Conservation (phyloP, 495 filamentous ascomycete species). For the Cryomyces antarcticus region DNA sequence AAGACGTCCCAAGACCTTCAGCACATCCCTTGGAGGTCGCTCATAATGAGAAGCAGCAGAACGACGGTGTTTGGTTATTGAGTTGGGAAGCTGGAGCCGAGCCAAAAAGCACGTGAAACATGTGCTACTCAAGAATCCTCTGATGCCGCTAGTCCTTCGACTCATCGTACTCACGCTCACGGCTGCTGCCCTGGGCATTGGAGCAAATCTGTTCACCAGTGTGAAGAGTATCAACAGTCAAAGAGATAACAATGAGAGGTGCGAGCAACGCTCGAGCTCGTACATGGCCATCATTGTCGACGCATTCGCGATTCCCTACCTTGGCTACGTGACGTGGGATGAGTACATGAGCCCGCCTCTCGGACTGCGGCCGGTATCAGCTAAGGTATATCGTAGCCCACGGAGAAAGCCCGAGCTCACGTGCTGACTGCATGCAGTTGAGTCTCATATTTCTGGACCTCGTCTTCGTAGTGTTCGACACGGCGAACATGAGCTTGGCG, state of each 20-base stretch:
- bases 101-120: slow-evolving; percentile 1
- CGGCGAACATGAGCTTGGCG: slow-evolving; percentile 73
- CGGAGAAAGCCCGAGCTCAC: no score
- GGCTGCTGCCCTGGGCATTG: slow-evolving; percentile 59
- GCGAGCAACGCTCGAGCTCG: slow-evolving; percentile 47
- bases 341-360: slow-evolving; percentile 89
- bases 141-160: slow-evolving; percentile 69
- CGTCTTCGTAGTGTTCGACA: slow-evolving; percentile 90
- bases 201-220: slow-evolving; percentile 28
- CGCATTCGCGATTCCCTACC: slow-evolving; percentile 69
- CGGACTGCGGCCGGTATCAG: slow-evolving; percentile 58
- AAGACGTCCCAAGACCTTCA: no score
- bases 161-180: slow-evolving; percentile 69
- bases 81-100: no score
- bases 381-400: slow-evolving; percentile 30
- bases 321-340: slow-evolving; percentile 85
- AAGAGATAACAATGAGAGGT: slow-evolving; percentile 18
- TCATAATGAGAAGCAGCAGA: no score
- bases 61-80: no score
- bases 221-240: slow-evolving; percentile 8
- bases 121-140: slow-evolving; percentile 46
- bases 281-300: slow-evolving; percentile 85
- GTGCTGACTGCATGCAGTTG: slow-evolving; percentile 12
- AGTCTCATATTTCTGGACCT: slow-evolving; percentile 76
- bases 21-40: no score